A percentile compares a stretch with the other conserved stretches of the same genome.
Conservation (phyloP, 1,284 basidiomycete genomes). For the Amylostereum areolatum region DNA sequence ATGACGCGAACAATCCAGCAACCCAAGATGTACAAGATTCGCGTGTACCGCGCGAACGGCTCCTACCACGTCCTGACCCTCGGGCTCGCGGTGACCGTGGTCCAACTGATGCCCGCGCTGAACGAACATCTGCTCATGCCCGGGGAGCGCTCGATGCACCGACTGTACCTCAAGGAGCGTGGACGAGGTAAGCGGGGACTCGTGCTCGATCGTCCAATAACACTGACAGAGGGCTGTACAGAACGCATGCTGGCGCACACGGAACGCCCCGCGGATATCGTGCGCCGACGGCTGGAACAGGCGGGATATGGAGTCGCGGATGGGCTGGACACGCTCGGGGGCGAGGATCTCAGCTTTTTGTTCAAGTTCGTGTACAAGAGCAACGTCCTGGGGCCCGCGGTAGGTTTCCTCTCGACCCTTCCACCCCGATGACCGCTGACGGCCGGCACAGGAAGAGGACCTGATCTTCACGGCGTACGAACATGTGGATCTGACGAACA, state of each 20-base stretch:
- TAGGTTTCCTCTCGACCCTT: constrained; percentile 27
- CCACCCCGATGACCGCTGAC: constrained; percentile 6
- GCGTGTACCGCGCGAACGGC: constrained; percentile 77
- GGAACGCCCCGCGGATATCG: constrained; percentile 84
- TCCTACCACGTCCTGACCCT: constrained; percentile 71
- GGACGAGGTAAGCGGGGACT: constrained; percentile 60
- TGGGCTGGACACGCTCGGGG: constrained; percentile 74
- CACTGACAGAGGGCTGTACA: constrained; percentile 23
- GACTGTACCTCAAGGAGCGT: constrained; percentile 78
- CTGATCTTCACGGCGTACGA: constrained; percentile 73
- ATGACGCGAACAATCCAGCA: not conserved
- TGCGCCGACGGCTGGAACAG: constrained; percentile 81
- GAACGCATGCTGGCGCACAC: constrained; percentile 78
- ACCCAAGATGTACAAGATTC: constrained; percentile 41
- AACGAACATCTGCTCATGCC: constrained; percentile 50
- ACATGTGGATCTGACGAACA: constrained; percentile 79
- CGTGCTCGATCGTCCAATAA: not conserved
- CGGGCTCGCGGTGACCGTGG: constrained; percentile 62
- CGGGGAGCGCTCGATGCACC: constrained; percentile 55
- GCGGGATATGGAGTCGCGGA: constrained; percentile 89
- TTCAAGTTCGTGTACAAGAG: constrained; percentile 86
- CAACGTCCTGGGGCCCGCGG: constrained; percentile 60
- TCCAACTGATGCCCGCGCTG: constrained; percentile 60
- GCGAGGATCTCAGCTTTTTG: constrained; percentile 81
- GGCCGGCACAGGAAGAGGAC: constrained; percentile 54